These are phyloP conservation scores for Tympanopsis confertula DNA, from an alignment of 2,329 filamentous ascomycete species.

Conservation along the genomic window DNA sequence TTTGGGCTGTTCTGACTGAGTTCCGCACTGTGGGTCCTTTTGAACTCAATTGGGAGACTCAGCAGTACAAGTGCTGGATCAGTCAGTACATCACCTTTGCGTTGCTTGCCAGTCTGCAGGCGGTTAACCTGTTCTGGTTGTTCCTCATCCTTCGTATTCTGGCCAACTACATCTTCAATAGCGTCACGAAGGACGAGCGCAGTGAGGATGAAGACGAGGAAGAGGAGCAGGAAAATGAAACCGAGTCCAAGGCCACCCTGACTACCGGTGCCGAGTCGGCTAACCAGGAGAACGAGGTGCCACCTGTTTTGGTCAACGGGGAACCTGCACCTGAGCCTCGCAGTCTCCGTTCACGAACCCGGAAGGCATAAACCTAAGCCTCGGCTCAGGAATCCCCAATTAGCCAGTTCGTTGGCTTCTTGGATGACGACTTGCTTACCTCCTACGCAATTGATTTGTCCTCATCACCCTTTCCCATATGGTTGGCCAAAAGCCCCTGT, in stretches of 20 bases:
- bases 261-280: neutral
- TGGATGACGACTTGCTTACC: neutral
- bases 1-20: conserved; percentile 38
- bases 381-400: too few relatives aligned
- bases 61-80: conserved; percentile 43
- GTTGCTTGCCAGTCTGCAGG: conserved; percentile 35
- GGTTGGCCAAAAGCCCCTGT: too few relatives aligned
- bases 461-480: too few relatives aligned
- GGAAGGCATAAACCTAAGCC: too few relatives aligned
- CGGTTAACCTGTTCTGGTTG: conserved; percentile 45
- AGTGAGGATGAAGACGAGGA: conserved; percentile 34
- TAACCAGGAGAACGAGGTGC: conserved; percentile 16
- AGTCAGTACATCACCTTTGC: conserved; percentile 34
- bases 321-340: too few relatives aligned
- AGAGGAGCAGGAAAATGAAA: conserved; percentile 20
- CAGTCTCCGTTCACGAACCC: too few relatives aligned
- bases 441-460: too few relatives aligned
- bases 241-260: conserved; percentile 1
- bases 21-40: conserved; percentile 40
- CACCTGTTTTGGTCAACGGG: conserved; percentile 24
- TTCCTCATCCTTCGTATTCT: conserved; percentile 40
- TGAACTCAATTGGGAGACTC: conserved; percentile 39
- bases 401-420: too few relatives aligned
- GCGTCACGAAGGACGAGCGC: conserved; percentile 34
- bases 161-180: conserved; percentile 31